A percentile compares a stretch with the other conserved stretches of the same genome.
phyloP scores from a whole-genome alignment of 805 yeast genomes.

The Candida mattraensis region DNA sequence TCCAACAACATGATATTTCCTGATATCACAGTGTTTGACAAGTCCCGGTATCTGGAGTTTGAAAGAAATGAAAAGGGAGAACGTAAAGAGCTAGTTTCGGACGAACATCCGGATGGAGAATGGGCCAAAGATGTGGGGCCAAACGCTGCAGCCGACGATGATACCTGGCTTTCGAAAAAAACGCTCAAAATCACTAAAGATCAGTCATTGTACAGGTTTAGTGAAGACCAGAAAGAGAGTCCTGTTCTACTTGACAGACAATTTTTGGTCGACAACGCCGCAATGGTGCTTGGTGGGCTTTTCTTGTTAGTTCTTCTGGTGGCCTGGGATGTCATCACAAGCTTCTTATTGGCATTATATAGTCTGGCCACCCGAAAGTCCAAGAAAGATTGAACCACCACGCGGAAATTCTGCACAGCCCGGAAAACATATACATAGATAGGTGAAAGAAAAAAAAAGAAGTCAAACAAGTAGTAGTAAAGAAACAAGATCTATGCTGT shows the following conservation, averaged over 20 bases:
- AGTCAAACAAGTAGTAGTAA: too few relatives aligned
- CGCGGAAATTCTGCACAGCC: too few relatives aligned
- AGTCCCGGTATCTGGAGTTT: slow-evolving; percentile 47
- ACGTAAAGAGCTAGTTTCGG: slow-evolving; percentile 29
- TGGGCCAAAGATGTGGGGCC: slow-evolving; percentile 30
- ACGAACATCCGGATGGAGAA: slow-evolving; percentile 30
- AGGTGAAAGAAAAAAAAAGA: too few relatives aligned
- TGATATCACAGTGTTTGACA: slow-evolving; percentile 52
- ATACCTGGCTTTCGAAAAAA: slow-evolving; percentile 33
- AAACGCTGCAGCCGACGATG: slow-evolving; percentile 22
- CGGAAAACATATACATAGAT: too few relatives aligned
- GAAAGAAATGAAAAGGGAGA: slow-evolving; percentile 52
- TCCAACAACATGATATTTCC: slow-evolving; percentile 48
- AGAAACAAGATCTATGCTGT: too few relatives aligned
- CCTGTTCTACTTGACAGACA: slow-evolving; percentile 42
- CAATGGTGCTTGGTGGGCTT: slow-evolving; percentile 12
- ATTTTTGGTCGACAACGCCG: slow-evolving; percentile 50
- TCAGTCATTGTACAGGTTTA: slow-evolving; percentile 24
- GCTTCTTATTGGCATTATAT: too few relatives aligned
- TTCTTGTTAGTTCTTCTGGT: slow-evolving; percentile 6
- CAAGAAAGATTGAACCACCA: too few relatives aligned
- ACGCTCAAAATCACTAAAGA: slow-evolving; percentile 19
- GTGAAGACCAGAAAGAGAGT: slow-evolving; percentile 31
- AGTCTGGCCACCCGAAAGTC: too few relatives aligned
- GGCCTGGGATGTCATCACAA: slow-evolving; percentile 12